Evolutionary conservation across 805 yeast species (phyloP).

Genomic region (Naumovozyma dairenensis): DNA sequence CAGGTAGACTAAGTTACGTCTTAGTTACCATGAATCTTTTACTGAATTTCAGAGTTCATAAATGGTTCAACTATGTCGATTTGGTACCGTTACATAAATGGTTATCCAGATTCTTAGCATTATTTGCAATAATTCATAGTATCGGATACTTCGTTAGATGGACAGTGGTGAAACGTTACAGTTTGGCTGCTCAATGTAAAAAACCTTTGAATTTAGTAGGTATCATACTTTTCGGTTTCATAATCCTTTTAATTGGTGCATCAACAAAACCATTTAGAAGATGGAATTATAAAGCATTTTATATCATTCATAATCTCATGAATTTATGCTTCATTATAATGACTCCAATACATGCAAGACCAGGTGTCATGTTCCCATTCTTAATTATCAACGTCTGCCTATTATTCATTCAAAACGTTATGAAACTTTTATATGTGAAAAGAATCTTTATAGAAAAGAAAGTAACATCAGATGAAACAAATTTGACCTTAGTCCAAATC

Average conservation of each 20-base stretch:
- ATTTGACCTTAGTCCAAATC: constrained; percentile 18
- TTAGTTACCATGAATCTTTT: constrained; percentile 49
- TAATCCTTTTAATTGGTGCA: constrained; percentile 32
- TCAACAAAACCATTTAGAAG: constrained; percentile 44
- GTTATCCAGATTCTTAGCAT: constrained; percentile 50
- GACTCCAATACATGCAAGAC: constrained; percentile 58
- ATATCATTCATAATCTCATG: constrained; percentile 44
- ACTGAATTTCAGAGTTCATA: constrained; percentile 36
- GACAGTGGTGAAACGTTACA: constrained; percentile 23
- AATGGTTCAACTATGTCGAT: constrained; percentile 38
- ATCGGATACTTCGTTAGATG: constrained; percentile 43
- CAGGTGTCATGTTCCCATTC: constrained; percentile 41
- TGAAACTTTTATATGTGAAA: not conserved
- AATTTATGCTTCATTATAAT: constrained; percentile 37
- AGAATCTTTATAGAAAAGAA: not conserved
- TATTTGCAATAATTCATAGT: constrained; percentile 40
- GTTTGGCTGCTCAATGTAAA: constrained; percentile 27
- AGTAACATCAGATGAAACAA: constrained; percentile 6
- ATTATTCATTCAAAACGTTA: constrained; percentile 8
- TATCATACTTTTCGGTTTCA: constrained; percentile 32
- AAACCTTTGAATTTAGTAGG: constrained; percentile 42
- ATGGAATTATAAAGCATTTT: constrained; percentile 42
- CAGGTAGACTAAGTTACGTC: constrained; percentile 53
- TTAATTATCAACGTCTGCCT: constrained; percentile 16
- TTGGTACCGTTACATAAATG: constrained; percentile 56